These are phyloP conservation scores for Fraxinus latifolia DNA, from an alignment of 305 asterid species.

Conservation along the genomic window DNA sequence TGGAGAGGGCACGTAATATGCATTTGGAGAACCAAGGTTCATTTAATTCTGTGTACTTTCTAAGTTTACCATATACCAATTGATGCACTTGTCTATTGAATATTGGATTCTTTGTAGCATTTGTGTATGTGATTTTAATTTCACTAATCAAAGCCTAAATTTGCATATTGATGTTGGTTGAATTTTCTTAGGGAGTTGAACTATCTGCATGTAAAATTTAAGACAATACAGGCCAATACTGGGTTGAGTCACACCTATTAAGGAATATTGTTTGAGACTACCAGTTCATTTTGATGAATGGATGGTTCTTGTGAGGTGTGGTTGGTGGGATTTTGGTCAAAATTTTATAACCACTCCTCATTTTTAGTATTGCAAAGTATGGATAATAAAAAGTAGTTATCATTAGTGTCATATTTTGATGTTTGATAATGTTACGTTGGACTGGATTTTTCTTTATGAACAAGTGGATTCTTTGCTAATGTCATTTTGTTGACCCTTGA, in stretches of 20 bases:
- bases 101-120: background rate
- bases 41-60: background rate
- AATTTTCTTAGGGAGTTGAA: slow-evolving; percentile 6
- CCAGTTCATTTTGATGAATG: background rate
- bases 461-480: background rate
- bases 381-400: background rate
- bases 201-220: background rate
- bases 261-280: background rate
- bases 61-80: background rate
- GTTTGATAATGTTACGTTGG: background rate
- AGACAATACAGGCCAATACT: background rate
- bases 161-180: slow-evolving; percentile 3
- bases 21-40: slow-evolving; percentile 67
- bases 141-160: background rate
- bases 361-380: background rate
- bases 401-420: background rate
- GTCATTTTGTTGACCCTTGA: background rate
- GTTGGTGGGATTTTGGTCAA: background rate
- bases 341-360: background rate
- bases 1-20: slow-evolving; percentile 66
- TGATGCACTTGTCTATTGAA: background rate
- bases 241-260: background rate
- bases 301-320: background rate
- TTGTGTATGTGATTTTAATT: background rate
- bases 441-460: background rate